Base-by-base conservation (phyloP, 495 filamentous ascomycete species). In the Aspergillus sparsus region DNA sequence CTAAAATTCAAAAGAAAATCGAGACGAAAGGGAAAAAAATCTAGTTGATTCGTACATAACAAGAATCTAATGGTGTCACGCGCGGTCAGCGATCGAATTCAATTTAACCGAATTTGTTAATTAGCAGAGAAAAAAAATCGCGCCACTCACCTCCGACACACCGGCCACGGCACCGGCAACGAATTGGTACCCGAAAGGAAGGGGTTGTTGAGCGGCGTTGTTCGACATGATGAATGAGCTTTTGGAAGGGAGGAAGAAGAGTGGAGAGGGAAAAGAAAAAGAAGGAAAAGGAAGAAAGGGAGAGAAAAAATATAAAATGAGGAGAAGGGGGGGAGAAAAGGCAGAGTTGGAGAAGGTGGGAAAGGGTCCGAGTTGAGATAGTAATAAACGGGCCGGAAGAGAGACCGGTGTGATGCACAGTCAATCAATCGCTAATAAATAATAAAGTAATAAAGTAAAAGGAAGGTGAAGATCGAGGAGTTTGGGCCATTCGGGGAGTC, bases 171-270 rank as follows among this genome's bases (percentile, higher is more conserved):
- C 92, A 84, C 89, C 89, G 58, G 90, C 90, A 61, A 85, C 84
- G 76, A 94, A 93, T 77, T 93, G 90, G 82, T 92, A 94, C 49
- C 85, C 74, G 75, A 94, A 94, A 50, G 89, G 89, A 58, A 94
- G 82, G 39, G 90, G 89, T 72, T 90, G 84, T 55, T 73, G 73
- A 46, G 60, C 58, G 60, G 62, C 63, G 45, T 87, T 83, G 47
- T 77, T 65, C 60, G 85, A 80, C 87, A 90, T 90, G 55, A 64
- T 85, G 70, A 66, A 27, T 32, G 13, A 27, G 39, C n/a, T 44
- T 51, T 51, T 7, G 13, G 41, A 32, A 12, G 32, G 50, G 15
- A n/a, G 9, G 6, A 33, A 18, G 18, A 34, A 27, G 51, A 51
- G 31, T 15, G 49, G 36, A 42, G 47, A 18, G 45, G 34, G 34